Conservation (phyloP, 257 asterid species). For the Parsonsia alboflavescens region DNA sequence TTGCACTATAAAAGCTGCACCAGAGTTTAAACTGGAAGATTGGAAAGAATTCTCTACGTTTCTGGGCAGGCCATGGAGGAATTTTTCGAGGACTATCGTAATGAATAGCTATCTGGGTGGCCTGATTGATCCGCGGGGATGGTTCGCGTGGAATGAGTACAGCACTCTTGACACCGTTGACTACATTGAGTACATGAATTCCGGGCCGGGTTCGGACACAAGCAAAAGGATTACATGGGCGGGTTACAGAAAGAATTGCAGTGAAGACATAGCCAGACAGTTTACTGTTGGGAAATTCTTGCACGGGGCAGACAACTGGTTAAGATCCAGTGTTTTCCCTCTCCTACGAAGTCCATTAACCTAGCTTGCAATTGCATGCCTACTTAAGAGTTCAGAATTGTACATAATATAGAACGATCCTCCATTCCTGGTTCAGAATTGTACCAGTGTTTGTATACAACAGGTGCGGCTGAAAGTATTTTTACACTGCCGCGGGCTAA, state of each 20-base stretch:
- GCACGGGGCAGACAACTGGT: constrained; percentile 43
- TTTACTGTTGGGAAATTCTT: constrained; percentile 42
- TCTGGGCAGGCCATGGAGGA: constrained; percentile 79
- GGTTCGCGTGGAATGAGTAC: constrained; percentile 52
- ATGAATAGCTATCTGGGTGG: constrained; percentile 56
- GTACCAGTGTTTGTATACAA: neutral
- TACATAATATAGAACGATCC: neutral
- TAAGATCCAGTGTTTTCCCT: constrained; percentile 21
- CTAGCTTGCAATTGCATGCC: neutral
- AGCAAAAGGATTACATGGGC: constrained; percentile 44
- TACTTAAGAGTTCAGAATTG: no score
- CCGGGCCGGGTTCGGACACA: constrained; percentile 57
- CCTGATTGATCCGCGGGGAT: constrained; percentile 53
- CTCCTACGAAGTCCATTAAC: constrained; percentile 10
- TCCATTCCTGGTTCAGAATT: neutral
- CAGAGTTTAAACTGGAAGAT: constrained; percentile 25
- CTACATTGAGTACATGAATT: constrained; percentile 60
- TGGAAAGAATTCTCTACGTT: constrained; percentile 40
- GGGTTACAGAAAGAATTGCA: constrained; percentile 46
- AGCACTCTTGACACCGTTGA: constrained; percentile 45
- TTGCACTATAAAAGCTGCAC: constrained; percentile 47
- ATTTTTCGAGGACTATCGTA: constrained; percentile 51
- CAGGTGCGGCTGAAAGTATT: neutral
- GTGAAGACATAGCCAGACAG: constrained; percentile 37
- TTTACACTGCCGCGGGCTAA: no score